Percentiles rank a stretch among this genome's conserved stretches.
Conservation (phyloP, 805 yeast species). For the Candida glaebosa region DNA sequence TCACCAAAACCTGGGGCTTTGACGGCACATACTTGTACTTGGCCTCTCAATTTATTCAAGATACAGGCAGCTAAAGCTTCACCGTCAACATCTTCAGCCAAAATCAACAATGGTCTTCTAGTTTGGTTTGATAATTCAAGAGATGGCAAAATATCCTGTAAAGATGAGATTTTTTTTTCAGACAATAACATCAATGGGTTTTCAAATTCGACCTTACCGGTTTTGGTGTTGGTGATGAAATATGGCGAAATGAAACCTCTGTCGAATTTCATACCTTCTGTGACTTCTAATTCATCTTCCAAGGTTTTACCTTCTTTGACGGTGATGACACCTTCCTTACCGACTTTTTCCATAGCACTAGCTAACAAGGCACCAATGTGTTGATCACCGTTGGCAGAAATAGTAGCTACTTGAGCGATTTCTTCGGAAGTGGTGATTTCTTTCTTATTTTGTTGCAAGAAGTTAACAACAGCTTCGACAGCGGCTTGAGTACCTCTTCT, state of each 20-base stretch:
- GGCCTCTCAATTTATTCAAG: slow-evolving; percentile 95
- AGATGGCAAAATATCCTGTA: slow-evolving; percentile 89
- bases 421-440: slow-evolving; percentile 92
- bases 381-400: slow-evolving; percentile 92
- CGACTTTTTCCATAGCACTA: slow-evolving; percentile 96
- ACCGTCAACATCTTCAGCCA: slow-evolving; percentile 96
- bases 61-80: slow-evolving; percentile 98
- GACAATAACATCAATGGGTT: slow-evolving; percentile 81
- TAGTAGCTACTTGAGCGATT: slow-evolving; percentile 97
- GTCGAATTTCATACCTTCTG: slow-evolving; percentile 97
- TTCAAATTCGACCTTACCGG: slow-evolving; percentile 91
- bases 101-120: slow-evolving; percentile 87
- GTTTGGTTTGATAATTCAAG: slow-evolving; percentile 88
- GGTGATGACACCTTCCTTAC: slow-evolving; percentile 98
- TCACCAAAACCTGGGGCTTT: slow-evolving; percentile 99
- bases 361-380: slow-evolving; percentile 92
- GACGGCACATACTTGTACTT: slow-evolving; percentile 95
- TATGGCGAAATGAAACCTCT: slow-evolving; percentile 97
- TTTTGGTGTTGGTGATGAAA: slow-evolving; percentile 90
- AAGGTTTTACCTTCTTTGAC: slow-evolving; percentile 96
- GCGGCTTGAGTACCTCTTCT: slow-evolving; percentile 98
- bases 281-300: slow-evolving; percentile 94
- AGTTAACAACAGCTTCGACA: slow-evolving; percentile 86
- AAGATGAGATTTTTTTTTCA: slow-evolving; percentile 88
- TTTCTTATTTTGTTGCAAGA: slow-evolving; percentile 79